Evolutionary conservation across 805 yeast species (phyloP).

Genomic region (Lachancea nothofagi): DNA sequence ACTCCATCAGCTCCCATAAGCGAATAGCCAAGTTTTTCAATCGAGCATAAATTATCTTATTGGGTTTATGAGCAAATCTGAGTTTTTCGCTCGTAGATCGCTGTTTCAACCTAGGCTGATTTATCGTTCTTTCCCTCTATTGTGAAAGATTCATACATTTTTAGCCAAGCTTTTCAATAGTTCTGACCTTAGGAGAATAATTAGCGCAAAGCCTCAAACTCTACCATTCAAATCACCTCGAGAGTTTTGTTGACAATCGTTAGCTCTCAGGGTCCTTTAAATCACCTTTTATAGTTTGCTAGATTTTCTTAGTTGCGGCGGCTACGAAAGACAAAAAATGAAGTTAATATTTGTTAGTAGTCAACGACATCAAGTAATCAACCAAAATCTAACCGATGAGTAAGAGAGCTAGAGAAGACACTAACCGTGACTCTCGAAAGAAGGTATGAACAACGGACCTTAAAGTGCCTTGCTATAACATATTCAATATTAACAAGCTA

Average conservation of each 20-base stretch:
- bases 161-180: too few species aligned
- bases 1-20: slow-evolving; percentile 13
- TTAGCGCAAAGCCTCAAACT: too few species aligned
- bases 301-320: not conserved
- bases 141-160: too few species aligned
- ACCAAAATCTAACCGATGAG: not conserved
- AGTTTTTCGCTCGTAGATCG: not conserved
- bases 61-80: not conserved
- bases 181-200: too few species aligned
- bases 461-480: not conserved
- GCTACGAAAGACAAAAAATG: not conserved
- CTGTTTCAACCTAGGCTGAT: not conserved
- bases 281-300: not conserved
- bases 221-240: too few species aligned
- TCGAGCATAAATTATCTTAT: slow-evolving; percentile 14
- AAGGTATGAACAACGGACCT: slow-evolving; percentile 2
- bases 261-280: too few species aligned
- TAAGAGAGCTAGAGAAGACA: slow-evolving; percentile 5
- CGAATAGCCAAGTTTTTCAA: slow-evolving; percentile 26
- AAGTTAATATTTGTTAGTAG: not conserved
- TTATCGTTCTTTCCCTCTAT: too few species aligned
- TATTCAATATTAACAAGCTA: slow-evolving; percentile 1
- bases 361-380: not conserved
- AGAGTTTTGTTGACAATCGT: too few species aligned
- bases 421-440: not conserved